A percentile compares a stretch with the other conserved stretches of the same genome.
These are phyloP conservation scores for Cylindrotheca closterium DNA, from an alignment of 108 stramenopile genomes.

Conservation along the genomic window DNA sequence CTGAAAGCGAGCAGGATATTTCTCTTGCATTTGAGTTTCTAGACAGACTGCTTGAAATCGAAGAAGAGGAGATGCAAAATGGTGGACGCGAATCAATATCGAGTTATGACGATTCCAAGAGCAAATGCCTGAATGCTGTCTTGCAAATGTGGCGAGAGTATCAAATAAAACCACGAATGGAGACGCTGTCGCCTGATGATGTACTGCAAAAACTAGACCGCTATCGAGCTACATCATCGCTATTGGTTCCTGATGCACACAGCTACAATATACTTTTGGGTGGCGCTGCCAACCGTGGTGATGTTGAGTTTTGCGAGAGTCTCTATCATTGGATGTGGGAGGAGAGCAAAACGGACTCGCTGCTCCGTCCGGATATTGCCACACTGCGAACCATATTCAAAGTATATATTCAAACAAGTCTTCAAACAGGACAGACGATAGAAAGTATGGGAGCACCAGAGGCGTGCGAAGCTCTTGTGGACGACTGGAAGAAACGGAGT, in stretches of 20 bases:
- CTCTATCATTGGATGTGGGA: conserved; percentile 33
- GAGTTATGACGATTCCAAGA: background rate
- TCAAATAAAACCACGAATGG: conserved; percentile 1
- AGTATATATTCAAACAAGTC: conserved; percentile 6
- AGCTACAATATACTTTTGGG: conserved; percentile 31
- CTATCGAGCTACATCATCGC: conserved; percentile 12
- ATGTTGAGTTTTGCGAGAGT: conserved; percentile 16
- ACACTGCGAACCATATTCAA: conserved; percentile 29
- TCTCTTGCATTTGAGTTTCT: conserved; percentile 12
- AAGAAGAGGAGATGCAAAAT: conserved; percentile 2
- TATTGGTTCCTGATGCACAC: conserved; percentile 21
- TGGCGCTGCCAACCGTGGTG: conserved; percentile 13
- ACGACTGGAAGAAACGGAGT: conserved; percentile 9
- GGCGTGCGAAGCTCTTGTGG: conserved; percentile 21
- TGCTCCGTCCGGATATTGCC: conserved; percentile 22
- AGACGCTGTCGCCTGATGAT: conserved; percentile 4
- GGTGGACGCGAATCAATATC: conserved; percentile 1
- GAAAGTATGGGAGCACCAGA: conserved; percentile 6
- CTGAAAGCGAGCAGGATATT: background rate
- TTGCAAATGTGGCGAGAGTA: conserved; percentile 16
- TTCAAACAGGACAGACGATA: background rate
- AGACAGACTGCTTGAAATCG: conserved; percentile 9
- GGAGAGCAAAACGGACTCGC: conserved; percentile 11
- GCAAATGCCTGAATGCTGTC: conserved; percentile 14
- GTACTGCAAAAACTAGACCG: conserved; percentile 19